These are phyloP conservation scores for Punctularia strigosozonata DNA, from an alignment of 768 basidiomycete genomes.

Conservation along the genomic window DNA sequence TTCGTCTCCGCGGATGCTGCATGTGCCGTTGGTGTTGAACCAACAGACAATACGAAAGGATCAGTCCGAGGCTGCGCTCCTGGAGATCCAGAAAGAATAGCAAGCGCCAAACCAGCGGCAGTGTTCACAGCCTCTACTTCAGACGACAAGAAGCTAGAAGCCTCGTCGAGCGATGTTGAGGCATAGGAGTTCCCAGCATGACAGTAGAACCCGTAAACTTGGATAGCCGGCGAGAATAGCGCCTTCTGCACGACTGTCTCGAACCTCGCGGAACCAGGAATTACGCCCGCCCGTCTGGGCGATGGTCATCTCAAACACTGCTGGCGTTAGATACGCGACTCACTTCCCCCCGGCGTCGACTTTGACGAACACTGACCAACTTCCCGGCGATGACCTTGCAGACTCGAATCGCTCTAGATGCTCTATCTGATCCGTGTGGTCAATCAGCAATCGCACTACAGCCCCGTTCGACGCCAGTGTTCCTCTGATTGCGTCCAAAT, in stretches of 20 bases:
- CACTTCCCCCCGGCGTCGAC: slow-evolving; percentile 71
- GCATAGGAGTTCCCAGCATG: slow-evolving; percentile 73
- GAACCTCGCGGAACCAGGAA: slow-evolving; percentile 41
- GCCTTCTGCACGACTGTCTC: slow-evolving; percentile 39
- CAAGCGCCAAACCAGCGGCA: slow-evolving; percentile 46
- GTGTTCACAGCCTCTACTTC: slow-evolving; percentile 64
- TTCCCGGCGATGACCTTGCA: slow-evolving; percentile 22
- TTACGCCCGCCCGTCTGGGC: slow-evolving; percentile 62
- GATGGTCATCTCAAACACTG: slow-evolving; percentile 8
- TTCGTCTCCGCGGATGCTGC: slow-evolving; percentile 48
- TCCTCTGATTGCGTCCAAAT: slow-evolving; percentile 49
- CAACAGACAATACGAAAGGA: slow-evolving; percentile 66
- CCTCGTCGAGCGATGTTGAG: slow-evolving; percentile 56
- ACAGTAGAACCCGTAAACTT: slow-evolving; percentile 75
- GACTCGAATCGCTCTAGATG: slow-evolving; percentile 52
- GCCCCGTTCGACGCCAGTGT: slow-evolving; percentile 45
- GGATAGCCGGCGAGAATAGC: slow-evolving; percentile 40
- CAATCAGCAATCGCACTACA: slow-evolving; percentile 56
- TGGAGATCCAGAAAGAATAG: slow-evolving; percentile 27
- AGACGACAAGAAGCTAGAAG: slow-evolving; percentile 49
- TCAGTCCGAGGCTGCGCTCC: slow-evolving; percentile 21
- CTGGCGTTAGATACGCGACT: slow-evolving; percentile 13
- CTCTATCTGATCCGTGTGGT: slow-evolving; percentile 62
- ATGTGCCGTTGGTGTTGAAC: slow-evolving; percentile 83
- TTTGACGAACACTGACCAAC: slow-evolving; percentile 76